A percentile compares a stretch with the other conserved stretches of the same genome.
Evolutionary conservation across 768 basidiomycete genomes (phyloP).

Genomic region (Lepiota brunneoincarnata): DNA sequence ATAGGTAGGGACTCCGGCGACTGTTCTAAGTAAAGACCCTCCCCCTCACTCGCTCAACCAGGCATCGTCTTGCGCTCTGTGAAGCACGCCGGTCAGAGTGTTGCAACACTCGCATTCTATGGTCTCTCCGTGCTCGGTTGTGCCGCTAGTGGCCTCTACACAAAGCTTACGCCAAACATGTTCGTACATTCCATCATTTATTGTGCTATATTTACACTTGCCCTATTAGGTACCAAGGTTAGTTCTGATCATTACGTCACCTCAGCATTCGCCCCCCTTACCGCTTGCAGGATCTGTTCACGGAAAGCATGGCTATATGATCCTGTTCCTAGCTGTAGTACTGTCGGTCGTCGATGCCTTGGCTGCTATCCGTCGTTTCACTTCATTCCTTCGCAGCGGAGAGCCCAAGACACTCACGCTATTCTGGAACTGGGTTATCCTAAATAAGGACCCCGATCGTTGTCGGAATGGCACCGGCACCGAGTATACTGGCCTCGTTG

Average conservation of each 20-base stretch:
- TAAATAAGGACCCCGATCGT: slow-evolving; percentile 39
- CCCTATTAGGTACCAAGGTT: slow-evolving; percentile 62
- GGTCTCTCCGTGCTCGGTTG: slow-evolving; percentile 59
- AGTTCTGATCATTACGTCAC: slow-evolving; percentile 16
- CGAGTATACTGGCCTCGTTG: slow-evolving; percentile 61
- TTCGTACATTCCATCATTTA: slow-evolving; percentile 25
- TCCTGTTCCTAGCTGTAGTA: slow-evolving; percentile 34
- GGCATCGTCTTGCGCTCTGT: slow-evolving; percentile 81
- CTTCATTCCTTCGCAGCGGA: slow-evolving; percentile 42
- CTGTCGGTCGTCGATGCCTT: slow-evolving; percentile 51
- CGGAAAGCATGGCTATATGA: slow-evolving; percentile 55
- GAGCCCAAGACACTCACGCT: slow-evolving; percentile 40
- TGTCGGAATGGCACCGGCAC: slow-evolving; percentile 27
- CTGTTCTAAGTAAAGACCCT: neutral
- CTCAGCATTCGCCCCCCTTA: neutral
- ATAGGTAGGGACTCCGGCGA: slow-evolving; percentile 51
- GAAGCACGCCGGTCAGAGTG: slow-evolving; percentile 59
- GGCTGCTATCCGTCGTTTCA: slow-evolving; percentile 45
- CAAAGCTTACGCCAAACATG: slow-evolving; percentile 81
- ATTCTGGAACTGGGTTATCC: slow-evolving; percentile 58
- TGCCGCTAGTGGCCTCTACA: slow-evolving; percentile 67
- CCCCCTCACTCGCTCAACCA: slow-evolving; percentile 25
- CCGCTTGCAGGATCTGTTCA: slow-evolving; percentile 46
- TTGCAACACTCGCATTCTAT: slow-evolving; percentile 65
- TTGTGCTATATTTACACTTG: slow-evolving; percentile 17